Conservation (phyloP, 768 basidiomycete species). For the Calocera viscosa region DNA sequence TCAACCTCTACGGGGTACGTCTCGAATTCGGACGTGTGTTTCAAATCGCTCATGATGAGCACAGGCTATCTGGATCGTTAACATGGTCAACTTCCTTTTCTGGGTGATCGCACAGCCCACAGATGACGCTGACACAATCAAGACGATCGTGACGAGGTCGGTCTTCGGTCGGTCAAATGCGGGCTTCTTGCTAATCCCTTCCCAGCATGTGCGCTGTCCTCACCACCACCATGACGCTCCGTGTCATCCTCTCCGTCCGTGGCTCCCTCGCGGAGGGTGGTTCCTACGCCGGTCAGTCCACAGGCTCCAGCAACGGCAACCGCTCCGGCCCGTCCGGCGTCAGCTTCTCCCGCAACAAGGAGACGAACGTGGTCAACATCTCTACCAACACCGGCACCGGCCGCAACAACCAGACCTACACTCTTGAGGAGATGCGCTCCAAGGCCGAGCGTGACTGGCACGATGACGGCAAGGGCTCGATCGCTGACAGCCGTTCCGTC, state of each 20-base stretch:
- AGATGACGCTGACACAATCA: constrained; percentile 49
- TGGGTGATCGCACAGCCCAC: constrained; percentile 73
- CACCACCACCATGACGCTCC: constrained; percentile 77
- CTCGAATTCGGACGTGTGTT: not conserved
- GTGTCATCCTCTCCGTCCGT: constrained; percentile 71
- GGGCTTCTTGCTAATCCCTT: not conserved
- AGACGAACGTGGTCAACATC: constrained; percentile 19
- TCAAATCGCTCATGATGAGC: constrained; percentile 11
- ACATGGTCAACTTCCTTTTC: constrained; percentile 73
- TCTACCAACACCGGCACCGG: constrained; percentile 12
- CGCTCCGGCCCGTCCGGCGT: constrained; percentile 40
- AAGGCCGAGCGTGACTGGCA: constrained; percentile 27
- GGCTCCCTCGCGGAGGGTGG: constrained; percentile 64
- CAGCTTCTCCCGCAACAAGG: constrained; percentile 24
- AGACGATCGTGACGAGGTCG: constrained; percentile 63
- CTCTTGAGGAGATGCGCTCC: constrained; percentile 25
- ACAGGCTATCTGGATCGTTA: constrained; percentile 61
- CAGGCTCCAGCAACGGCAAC: constrained; percentile 27
- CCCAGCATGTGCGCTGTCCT: constrained; percentile 69
- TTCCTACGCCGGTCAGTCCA: constrained; percentile 45
- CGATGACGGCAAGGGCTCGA: constrained; percentile 27
- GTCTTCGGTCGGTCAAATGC: not conserved
- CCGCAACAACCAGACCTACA: constrained; percentile 19
- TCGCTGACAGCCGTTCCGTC: constrained; percentile 12
- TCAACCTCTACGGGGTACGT: constrained; percentile 69